Percentiles rank a stretch among this genome's conserved stretches.
Evolutionary conservation across 176 grass and related monocot genomes (phyloP).

Genomic region (Ensete ventricosum): DNA sequence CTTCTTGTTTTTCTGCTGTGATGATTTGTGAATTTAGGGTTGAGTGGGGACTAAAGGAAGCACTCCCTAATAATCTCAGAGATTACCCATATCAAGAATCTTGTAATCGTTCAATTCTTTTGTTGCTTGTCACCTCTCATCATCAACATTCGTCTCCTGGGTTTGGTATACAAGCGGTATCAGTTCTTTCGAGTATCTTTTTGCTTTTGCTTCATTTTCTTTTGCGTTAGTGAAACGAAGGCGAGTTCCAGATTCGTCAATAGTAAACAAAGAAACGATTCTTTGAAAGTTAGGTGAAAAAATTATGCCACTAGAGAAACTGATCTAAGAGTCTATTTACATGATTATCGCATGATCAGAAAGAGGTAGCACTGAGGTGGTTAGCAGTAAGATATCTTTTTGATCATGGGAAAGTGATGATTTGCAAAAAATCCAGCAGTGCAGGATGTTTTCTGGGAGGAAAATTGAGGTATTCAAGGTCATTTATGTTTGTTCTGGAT

Average conservation of each 20-base stretch:
- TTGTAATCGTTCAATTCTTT: background rate
- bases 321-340: background rate
- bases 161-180: background rate
- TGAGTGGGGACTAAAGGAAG: background rate
- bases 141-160: background rate
- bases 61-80: background rate
- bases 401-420: too few species aligned
- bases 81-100: background rate
- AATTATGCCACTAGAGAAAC: background rate
- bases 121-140: constrained; percentile 16
- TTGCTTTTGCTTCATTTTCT: too few species aligned
- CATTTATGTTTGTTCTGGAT: too few species aligned
- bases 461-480: too few species aligned
- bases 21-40: background rate
- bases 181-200: background rate
- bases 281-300: background rate
- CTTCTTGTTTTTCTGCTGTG: background rate
- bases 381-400: background rate
- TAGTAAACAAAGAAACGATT: background rate
- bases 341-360: background rate
- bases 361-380: background rate
- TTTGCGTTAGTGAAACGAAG: background rate
- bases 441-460: too few species aligned
- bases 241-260: background rate
- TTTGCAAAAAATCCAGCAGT: too few species aligned